A percentile compares a stretch with the other conserved stretches of the same genome.
These are phyloP conservation scores for Populus deltoides DNA, from an alignment of 345 rosid genomes.

Conservation along the genomic window DNA sequence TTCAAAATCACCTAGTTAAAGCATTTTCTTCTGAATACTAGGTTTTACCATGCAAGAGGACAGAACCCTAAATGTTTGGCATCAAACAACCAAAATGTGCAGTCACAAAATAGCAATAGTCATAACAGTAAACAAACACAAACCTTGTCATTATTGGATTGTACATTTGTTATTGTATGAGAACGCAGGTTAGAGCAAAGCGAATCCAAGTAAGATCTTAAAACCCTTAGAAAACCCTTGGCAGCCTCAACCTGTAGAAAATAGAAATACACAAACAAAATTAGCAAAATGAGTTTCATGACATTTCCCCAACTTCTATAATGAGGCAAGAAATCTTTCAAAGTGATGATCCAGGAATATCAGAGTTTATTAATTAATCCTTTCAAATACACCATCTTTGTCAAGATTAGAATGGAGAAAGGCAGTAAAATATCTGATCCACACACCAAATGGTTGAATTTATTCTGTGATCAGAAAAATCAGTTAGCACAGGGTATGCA, in stretches of 20 bases:
- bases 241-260: constrained; percentile 74
- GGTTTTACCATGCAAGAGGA: not conserved
- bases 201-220: constrained; percentile 73
- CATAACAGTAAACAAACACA: constrained; percentile 4
- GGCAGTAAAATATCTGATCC: not conserved
- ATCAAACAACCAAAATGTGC: not conserved
- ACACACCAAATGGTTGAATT: not conserved
- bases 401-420: not conserved
- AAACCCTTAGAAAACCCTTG: constrained; percentile 62
- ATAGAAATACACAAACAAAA: not conserved
- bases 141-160: constrained; percentile 96
- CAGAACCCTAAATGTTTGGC: not conserved
- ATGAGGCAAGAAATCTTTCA: not conserved
- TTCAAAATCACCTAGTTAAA: too few species aligned
- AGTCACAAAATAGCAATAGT: not conserved
- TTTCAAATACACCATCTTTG: not conserved
- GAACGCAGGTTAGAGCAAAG: constrained; percentile 91
- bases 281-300: not conserved
- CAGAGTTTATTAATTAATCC: too few species aligned
- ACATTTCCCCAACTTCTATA: too few species aligned
- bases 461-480: not conserved
- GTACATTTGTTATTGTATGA: constrained; percentile 94
- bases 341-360: too few species aligned
- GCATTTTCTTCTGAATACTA: not conserved
- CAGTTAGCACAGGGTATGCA: not conserved